Base-by-base conservation (phyloP, 169 alveolate genomes). In the Plasmodium reichenowi region DNA sequence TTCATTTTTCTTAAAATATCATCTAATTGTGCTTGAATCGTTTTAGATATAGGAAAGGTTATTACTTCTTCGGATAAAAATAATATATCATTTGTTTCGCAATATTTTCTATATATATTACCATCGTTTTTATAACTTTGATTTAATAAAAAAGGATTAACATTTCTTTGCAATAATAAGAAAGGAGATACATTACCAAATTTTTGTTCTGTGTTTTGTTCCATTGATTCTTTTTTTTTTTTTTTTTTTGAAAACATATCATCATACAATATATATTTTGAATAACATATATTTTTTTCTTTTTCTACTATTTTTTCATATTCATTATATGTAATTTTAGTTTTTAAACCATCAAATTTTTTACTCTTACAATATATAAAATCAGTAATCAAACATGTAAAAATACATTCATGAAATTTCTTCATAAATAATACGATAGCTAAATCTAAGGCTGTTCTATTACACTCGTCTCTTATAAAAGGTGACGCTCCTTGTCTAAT, bases 401-500 rank as follows among this genome's bases (percentile, higher is more conserved):
- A 80, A 67, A 80, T 59, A 45, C 63, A 80, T 24, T 80, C 90
- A 32, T 80, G 56, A 29, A 80, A 80, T 52, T 80, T 80, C 10
- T 38, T 58, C 90, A 80, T 80, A 68, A 80, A 80, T 38, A 80
- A 80, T 66, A 62, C 43, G 6, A 80, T 67, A 20, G 94, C 92
- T 54, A 93, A 72, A 62, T 74, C 88, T 47, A 93, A 12, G 6
- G 96, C 94, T 15, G 93, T 88, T 54, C 87, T 93, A 64, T 94
- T 88, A 26, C 88, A 67, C 24, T 80, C 63, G 32, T 93, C 93
- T 59, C 67, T 71, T 20, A 87, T 54, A 64, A 93, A 72, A 6
- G 95, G 94, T 26, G 93, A 88, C 29, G 94, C 85, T 0, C 96
- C 96, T 20, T 74, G 56, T 59, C 88, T 91, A 6, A 93, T 47